phyloP scores from a whole-genome alignment of 1,139 yeast genomes.

The Eremothecium sinecaudum region DNA sequence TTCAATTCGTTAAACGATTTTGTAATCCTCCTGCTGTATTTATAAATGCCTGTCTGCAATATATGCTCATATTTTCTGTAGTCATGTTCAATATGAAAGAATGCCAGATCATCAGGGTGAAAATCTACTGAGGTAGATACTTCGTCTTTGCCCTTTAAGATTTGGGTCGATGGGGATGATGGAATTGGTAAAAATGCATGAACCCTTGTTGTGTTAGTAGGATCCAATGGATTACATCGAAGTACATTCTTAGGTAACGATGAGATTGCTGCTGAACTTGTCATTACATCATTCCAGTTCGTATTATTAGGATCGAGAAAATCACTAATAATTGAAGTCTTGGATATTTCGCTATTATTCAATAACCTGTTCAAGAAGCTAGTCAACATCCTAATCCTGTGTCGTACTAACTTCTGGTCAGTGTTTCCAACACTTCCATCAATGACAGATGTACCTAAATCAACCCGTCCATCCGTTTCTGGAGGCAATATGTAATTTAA shows the following conservation, averaged over 20 bases:
- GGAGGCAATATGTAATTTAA: conserved; percentile 26
- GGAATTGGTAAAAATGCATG: conserved; percentile 55
- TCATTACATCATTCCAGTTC: conserved; percentile 53
- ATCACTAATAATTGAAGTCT: conserved; percentile 56
- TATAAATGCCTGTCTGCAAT: conserved; percentile 51
- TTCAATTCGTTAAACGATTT: conserved; percentile 56
- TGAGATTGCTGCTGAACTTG: conserved; percentile 49
- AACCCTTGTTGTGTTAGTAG: conserved; percentile 43
- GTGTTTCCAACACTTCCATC: conserved; percentile 24
- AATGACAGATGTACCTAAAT: conserved; percentile 24
- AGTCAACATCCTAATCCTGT: conserved; percentile 29
- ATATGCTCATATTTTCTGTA: conserved; percentile 50
- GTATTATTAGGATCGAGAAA: conserved; percentile 73
- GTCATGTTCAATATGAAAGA: conserved; percentile 25
- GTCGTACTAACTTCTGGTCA: conserved; percentile 30
- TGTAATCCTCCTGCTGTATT: conserved; percentile 55
- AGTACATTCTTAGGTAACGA: conserved; percentile 43
- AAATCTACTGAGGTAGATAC: conserved; percentile 17
- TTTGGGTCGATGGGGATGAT: conserved; percentile 39
- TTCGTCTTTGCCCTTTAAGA: conserved; percentile 20
- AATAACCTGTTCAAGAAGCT: conserved; percentile 25
- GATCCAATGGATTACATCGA: conserved; percentile 46
- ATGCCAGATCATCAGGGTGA: conserved; percentile 35
- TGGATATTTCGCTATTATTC: conserved; percentile 31
- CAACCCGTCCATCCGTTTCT: conserved; percentile 25